Percentiles rank a stretch among this genome's conserved stretches.
Conservation (phyloP, 179 eudicot genomes). For the Sideroxylon spinosum region DNA sequence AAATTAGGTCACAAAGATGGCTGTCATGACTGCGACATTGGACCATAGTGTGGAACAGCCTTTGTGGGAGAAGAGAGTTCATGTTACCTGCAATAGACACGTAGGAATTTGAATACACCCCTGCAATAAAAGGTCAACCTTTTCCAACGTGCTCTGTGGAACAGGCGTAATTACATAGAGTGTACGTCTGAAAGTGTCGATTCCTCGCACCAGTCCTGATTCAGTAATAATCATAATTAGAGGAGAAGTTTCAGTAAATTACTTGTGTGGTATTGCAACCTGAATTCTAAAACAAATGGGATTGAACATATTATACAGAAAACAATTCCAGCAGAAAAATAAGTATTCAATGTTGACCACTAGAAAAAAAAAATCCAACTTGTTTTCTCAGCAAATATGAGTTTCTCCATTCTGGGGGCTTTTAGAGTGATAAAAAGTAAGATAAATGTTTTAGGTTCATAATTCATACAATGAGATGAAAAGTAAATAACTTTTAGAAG, state of each 20-base stretch:
- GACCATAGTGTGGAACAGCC: too few relatives aligned
- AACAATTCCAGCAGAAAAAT: background rate
- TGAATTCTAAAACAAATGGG: background rate
- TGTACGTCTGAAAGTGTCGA: constrained; percentile 49
- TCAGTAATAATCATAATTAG: constrained; percentile 13
- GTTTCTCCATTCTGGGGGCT: background rate
- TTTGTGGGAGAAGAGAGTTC: background rate
- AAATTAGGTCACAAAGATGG: too few relatives aligned
- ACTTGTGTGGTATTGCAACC: background rate
- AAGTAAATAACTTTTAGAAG: too few relatives aligned
- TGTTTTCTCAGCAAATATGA: background rate
- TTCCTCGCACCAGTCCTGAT: constrained; percentile 70
- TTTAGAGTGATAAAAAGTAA: too few relatives aligned
- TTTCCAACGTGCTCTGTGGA: constrained; percentile 48
- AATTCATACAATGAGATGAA: too few relatives aligned
- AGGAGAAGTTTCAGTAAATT: constrained; percentile 2
- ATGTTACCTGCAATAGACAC: constrained; percentile 65
- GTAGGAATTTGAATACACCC: constrained; percentile 75
- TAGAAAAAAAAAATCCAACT: background rate
- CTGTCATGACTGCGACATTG: too few relatives aligned
- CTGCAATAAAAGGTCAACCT: constrained; percentile 71
- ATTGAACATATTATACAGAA: background rate
- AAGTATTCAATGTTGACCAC: background rate
- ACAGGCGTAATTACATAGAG: constrained; percentile 76
- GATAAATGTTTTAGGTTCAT: too few relatives aligned